phyloP scores from a whole-genome alignment of 2,329 filamentous ascomycete genomes.

The Trichophyton schoenleinii region DNA sequence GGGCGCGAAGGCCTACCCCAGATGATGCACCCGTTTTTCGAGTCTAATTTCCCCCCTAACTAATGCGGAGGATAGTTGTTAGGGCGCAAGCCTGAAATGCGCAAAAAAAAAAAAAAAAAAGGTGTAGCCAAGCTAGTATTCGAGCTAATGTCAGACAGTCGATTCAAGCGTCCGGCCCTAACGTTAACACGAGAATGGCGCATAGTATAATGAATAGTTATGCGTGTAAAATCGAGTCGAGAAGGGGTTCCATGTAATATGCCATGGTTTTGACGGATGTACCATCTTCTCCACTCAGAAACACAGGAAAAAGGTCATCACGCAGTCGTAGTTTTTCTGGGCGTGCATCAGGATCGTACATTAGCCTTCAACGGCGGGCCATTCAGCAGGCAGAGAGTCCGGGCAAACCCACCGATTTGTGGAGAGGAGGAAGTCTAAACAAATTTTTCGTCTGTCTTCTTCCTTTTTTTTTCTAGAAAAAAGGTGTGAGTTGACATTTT shows the following conservation, averaged over 20 bases:
- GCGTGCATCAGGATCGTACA: slow-evolving; percentile 4
- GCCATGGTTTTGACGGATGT: neutral
- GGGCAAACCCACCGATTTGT: slow-evolving; percentile 1
- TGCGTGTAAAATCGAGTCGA: neutral
- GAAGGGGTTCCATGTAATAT: neutral
- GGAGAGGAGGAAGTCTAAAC: slow-evolving; percentile 4
- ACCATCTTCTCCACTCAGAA: neutral
- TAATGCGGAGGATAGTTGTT: neutral
- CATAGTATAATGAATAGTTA: neutral
- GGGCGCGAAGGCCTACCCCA: neutral
- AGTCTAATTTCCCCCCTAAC: neutral
- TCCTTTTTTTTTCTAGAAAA: neutral
- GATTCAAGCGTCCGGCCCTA: neutral
- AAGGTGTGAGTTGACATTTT: neutral
- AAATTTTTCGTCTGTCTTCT: slow-evolving; percentile 1
- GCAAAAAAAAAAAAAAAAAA: neutral
- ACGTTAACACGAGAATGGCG: neutral
- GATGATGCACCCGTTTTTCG: slow-evolving; percentile 4
- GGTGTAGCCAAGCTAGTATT: neutral
- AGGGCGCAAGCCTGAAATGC: neutral
- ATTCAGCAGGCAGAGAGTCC: slow-evolving; percentile 3
- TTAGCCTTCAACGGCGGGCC: slow-evolving; percentile 2
- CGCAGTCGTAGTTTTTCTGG: neutral
- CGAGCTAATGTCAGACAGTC: neutral
- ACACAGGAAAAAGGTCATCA: neutral